A percentile compares a stretch with the other conserved stretches of the same genome.
Conservation (phyloP, 129 eudicot species). For the Centella asiatica region DNA sequence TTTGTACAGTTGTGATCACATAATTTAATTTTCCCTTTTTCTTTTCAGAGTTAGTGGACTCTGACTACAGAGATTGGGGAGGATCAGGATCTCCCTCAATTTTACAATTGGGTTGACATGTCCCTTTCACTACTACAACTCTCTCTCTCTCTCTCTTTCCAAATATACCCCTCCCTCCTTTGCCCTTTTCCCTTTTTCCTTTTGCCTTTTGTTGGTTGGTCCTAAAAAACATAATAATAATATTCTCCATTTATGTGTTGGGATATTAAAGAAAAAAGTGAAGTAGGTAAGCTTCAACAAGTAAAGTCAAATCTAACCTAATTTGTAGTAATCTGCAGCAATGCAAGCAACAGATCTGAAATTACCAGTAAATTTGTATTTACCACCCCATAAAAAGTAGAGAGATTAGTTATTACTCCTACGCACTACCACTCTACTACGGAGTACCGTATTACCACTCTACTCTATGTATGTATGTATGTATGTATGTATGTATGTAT, state of each 20-base stretch:
- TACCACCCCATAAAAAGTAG: too few species aligned
- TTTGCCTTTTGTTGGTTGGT: background rate
- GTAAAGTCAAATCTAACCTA: background rate
- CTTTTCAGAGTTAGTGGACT: constrained; percentile 18
- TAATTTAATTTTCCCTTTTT: background rate
- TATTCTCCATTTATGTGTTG: background rate
- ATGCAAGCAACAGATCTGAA: too few species aligned
- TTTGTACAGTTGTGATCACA: background rate
- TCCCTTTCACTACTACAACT: constrained; percentile 17
- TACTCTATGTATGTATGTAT: too few species aligned
- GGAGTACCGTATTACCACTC: too few species aligned
- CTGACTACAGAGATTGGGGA: constrained; percentile 12
- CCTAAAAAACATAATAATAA: too few species aligned
- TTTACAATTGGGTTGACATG: constrained; percentile 39
- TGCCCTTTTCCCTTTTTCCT: background rate
- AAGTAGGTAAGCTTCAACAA: background rate
- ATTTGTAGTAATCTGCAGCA: background rate
- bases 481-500: too few species aligned
- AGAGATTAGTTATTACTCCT: too few species aligned
- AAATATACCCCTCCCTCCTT: constrained; percentile 6
- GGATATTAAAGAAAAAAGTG: background rate
- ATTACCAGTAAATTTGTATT: too few species aligned
- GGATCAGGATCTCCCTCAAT: constrained; percentile 41
- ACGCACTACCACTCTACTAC: too few species aligned
- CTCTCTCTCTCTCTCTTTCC: constrained; percentile 1